Base-by-base conservation (phyloP, 768 basidiomycete genomes). In the Flagelloscypha sp. region DNA sequence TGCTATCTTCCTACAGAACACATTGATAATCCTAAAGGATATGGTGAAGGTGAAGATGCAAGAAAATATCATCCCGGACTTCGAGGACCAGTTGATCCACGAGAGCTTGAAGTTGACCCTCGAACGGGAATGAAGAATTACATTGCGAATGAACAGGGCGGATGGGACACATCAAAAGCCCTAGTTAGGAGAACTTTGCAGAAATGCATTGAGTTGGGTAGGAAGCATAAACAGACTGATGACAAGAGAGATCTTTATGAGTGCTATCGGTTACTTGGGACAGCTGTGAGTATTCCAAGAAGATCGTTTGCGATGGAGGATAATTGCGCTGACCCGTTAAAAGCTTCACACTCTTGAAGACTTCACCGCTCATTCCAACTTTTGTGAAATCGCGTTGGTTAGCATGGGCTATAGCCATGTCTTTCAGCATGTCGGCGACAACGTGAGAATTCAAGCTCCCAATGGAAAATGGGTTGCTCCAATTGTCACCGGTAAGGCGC, bases 41-140 rank as follows among this genome's bases (percentile, higher is more conserved):
- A 90, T 47, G 86, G 82, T 1, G 78, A 77, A 12, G 82, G 81
- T 18, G 79, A 86, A 55, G 89, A 97, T 55, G 74, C 92, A 1
- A 66, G 87, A 27, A 67, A 70, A 48, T 88, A 82, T 48, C 73
- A 94, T 48, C 74, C 79, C 0, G 65, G 70, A 13, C 69, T 97
- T 6, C 76, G 93, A 9, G 77, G 77, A 3, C 90, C 90, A 3
- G 80, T 97, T 5, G 77, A 92, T 49, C 84, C 84, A 1, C 61
- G 70, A 23, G 93, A 97, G 50, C 66, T 94, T 1, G 83, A 92
- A 47, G 68, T 97, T 6, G 93, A 97, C 54, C 75, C 72, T 0
- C 61, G 68, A 10, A 86, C 84, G 0, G 93, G 90, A 2, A 93
- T 97, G 90, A 93, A 93, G 66, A 97, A 92, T 47, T 88, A 87